Conservation (phyloP, 768 basidiomycete genomes). For the Crassisporium funariophilum region DNA sequence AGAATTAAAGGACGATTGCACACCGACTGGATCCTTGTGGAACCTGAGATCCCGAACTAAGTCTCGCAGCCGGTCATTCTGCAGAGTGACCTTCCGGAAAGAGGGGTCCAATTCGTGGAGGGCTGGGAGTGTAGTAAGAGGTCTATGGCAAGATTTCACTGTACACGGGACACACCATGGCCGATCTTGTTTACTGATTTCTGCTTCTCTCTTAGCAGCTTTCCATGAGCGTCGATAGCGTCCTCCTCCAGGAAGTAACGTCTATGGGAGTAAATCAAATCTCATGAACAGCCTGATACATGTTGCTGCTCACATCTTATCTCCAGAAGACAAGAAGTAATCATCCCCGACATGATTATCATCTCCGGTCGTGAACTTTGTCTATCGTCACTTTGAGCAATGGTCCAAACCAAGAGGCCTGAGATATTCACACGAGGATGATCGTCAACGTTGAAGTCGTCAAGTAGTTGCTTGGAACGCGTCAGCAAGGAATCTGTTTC, state of each 20-base stretch:
- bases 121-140: constrained; percentile 41
- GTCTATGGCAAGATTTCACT: neutral
- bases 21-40: constrained; percentile 84
- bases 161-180: constrained; percentile 55
- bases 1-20: constrained; percentile 17
- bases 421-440: constrained; percentile 72
- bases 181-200: constrained; percentile 95
- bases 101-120: constrained; percentile 84
- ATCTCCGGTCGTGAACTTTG: constrained; percentile 85
- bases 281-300: neutral
- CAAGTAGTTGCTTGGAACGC: constrained; percentile 74
- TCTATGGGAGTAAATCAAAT: constrained; percentile 27
- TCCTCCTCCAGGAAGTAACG: constrained; percentile 93
- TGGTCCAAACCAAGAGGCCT: neutral
- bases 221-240: constrained; percentile 70
- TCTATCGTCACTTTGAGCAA: constrained; percentile 47
- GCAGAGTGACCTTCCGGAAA: constrained; percentile 78
- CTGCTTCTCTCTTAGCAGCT: constrained; percentile 69
- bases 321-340: constrained; percentile 90
- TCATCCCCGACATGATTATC: constrained; percentile 84
- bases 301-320: constrained; percentile 67
- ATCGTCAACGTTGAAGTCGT: constrained; percentile 72
- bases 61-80: constrained; percentile 69
- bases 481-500: constrained; percentile 63
- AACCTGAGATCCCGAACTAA: constrained; percentile 80